phyloP scores from a whole-genome alignment of 225 moss, liverwort and hornwort genomes.

The Straminergon stramineum region DNA sequence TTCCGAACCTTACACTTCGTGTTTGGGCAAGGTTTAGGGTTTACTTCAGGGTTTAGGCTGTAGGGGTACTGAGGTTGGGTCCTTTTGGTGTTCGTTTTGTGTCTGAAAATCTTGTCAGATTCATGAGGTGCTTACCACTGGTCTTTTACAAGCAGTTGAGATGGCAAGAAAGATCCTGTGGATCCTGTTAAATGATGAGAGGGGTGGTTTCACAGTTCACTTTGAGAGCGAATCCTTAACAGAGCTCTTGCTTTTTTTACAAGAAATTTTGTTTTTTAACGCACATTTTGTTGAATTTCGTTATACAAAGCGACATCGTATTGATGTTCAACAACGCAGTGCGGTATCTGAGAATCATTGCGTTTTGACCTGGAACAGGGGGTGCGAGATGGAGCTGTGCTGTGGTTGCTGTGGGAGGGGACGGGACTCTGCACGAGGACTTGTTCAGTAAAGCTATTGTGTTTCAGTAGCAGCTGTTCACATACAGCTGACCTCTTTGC shows the following conservation, averaged over 20 bases:
- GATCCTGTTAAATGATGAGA: neutral
- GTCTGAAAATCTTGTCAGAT: conserved; percentile 3
- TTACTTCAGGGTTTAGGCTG: neutral
- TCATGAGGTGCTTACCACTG: conserved; percentile 51
- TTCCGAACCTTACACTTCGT: neutral
- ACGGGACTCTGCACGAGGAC: conserved; percentile 71
- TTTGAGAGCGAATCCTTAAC: neutral
- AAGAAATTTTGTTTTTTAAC: neutral
- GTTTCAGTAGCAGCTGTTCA: neutral
- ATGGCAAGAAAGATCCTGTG: conserved; percentile 42
- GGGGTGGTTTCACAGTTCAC: neutral
- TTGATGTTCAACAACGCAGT: neutral
- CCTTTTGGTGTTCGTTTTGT: neutral
- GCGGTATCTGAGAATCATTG: neutral
- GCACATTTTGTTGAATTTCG: neutral
- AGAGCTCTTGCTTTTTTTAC: neutral
- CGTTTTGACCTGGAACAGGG: conserved; percentile 18
- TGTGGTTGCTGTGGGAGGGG: conserved; percentile 63
- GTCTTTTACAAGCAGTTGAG: conserved; percentile 58
- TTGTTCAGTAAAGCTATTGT: neutral
- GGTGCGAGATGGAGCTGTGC: conserved; percentile 57
- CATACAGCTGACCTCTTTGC: neutral
- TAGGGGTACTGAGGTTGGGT: neutral
- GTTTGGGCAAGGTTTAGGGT: neutral
- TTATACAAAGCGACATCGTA: neutral